phyloP scores from a whole-genome alignment of 2,329 filamentous ascomycete species.

The Colletotrichum abscissum region DNA sequence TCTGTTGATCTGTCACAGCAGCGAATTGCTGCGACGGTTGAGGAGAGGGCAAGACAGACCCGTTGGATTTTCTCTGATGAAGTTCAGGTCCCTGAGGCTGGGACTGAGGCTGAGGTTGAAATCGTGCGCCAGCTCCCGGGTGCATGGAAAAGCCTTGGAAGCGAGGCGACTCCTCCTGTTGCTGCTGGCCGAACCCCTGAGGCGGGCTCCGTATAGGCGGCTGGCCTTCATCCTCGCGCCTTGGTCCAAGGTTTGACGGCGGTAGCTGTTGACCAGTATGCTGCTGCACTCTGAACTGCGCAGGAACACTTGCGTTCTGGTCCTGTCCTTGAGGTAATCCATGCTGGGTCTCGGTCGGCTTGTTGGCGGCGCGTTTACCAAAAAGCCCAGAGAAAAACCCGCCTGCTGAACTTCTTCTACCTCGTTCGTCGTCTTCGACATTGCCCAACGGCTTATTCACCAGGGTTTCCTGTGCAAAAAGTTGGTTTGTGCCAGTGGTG shows the following conservation, averaged over 20 bases:
- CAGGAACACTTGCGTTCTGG: neutral
- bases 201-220: neutral
- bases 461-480: constrained; percentile 1
- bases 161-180: constrained; percentile 1
- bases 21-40: constrained; percentile 4
- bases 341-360: constrained; percentile 35
- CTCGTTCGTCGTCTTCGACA: constrained; percentile 38
- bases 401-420: constrained; percentile 38
- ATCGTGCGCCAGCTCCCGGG: neutral
- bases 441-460: constrained; percentile 9
- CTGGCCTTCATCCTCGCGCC: neutral
- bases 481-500: constrained; percentile 36
- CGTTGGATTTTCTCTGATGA: neutral
- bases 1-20: neutral
- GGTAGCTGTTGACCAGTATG: constrained; percentile 6
- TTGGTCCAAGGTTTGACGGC: neutral
- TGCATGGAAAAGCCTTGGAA: constrained; percentile 12
- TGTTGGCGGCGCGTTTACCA: constrained; percentile 37
- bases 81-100: neutral
- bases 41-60: neutral
- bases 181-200: constrained; percentile 11
- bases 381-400: constrained; percentile 40
- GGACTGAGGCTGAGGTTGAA: neutral
- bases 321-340: neutral
- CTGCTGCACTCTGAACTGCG: constrained; percentile 1